A percentile compares a stretch with the other conserved stretches of the same genome.
These are phyloP conservation scores for Mixia osmundae DNA, from an alignment of 1,284 basidiomycete genomes.

Conservation along the genomic window DNA sequence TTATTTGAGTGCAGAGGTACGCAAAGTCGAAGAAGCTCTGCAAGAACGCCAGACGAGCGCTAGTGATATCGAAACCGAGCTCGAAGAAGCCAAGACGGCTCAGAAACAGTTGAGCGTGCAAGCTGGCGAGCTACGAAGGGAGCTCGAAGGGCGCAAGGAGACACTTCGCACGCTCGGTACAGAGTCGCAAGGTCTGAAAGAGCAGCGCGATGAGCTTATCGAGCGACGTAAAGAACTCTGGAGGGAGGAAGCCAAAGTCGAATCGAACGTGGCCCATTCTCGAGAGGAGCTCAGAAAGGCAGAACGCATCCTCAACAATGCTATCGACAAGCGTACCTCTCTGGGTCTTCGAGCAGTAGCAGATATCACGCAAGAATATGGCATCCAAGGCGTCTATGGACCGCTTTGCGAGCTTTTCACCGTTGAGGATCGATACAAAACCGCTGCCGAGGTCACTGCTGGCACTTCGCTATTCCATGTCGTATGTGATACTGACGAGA, in stretches of 20 bases:
- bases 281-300: slow-evolving; percentile 53
- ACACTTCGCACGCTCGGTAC: slow-evolving; percentile 18
- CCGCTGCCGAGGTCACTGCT: slow-evolving; percentile 78
- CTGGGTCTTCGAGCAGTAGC: slow-evolving; percentile 61
- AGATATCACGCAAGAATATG: slow-evolving; percentile 46
- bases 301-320: slow-evolving; percentile 54
- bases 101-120: slow-evolving; percentile 32
- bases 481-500: slow-evolving; percentile 86
- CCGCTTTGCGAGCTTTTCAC: slow-evolving; percentile 85
- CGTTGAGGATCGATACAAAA: slow-evolving; percentile 78
- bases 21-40: slow-evolving; percentile 35
- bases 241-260: slow-evolving; percentile 79
- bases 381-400: slow-evolving; percentile 57
- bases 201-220: slow-evolving; percentile 41
- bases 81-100: slow-evolving; percentile 27
- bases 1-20: slow-evolving; percentile 48
- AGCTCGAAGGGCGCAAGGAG: slow-evolving; percentile 18
- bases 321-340: slow-evolving; percentile 49
- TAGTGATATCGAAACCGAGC: slow-evolving; percentile 24
- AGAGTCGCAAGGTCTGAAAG: slow-evolving; percentile 32
- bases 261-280: slow-evolving; percentile 49
- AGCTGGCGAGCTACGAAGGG: slow-evolving; percentile 10
- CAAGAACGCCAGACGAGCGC: slow-evolving; percentile 27
- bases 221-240: slow-evolving; percentile 78
- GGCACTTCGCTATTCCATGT: slow-evolving; percentile 95